Base-by-base conservation (phyloP, 257 asterid species). In the Solanum infundibuliforme region DNA sequence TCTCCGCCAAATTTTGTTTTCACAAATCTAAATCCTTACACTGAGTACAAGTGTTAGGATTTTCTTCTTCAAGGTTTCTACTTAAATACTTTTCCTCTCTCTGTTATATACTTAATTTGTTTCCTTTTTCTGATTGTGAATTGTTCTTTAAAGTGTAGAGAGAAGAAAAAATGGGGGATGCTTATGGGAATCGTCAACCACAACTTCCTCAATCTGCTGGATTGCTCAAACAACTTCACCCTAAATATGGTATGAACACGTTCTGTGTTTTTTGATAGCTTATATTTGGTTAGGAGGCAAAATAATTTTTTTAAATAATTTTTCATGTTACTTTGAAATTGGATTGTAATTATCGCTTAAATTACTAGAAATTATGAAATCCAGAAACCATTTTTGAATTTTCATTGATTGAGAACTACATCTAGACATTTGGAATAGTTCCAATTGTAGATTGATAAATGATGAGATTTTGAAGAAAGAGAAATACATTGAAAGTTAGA, bases 141-240 rank as follows among this genome's bases (percentile, higher is more conserved):
- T 48, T 58, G 16, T 12, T 41, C 21, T 6, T 7, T 83, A 69
- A 69, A 66, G 18, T 36, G 36, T 34, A 88, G 58, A 52, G 3
- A 83, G 88, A 39, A 82, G 87, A 74, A n/a, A 90, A 89, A 91
- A 93, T 91, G 92, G 93, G 88, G 87, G 92, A 93, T 83, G 88
- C 77, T 23, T 92, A 87, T 81, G 91, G 93, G 94, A 88, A 86
- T 87, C 89, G 90, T 32, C 90, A 91, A 62, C 62, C 88, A 38
- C 82, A 85, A 14, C 66, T 76, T 87, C 86, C 88, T 31, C 91
- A 88, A 79, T 76, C 77, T 29, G 46, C 88, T 7, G 88, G 91
- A 3, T 43, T 89, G 88, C 90, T 90, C 65, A 93, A 93, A 74
- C 93, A 94, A 46, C 91, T 90, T 48, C 94, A 92, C 55, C 18